Conservation (phyloP, 768 basidiomycete genomes). For the Boletus vermiculosoides region DNA sequence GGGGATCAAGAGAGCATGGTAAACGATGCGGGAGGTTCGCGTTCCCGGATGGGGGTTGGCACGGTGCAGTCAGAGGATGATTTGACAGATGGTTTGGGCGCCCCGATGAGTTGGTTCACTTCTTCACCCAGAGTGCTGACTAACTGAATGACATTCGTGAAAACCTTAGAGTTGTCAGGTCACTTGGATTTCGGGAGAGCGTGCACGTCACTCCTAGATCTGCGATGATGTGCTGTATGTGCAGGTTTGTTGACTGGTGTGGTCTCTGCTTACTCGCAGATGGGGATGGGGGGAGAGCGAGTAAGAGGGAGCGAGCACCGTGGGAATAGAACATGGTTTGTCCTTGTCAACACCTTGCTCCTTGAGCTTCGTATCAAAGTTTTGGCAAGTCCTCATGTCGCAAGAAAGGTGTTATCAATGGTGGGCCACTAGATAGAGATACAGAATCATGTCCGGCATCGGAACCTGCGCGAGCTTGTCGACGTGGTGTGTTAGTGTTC, state of each 20-base stretch:
- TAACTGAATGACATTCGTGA: slow-evolving; percentile 25
- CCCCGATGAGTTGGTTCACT: slow-evolving; percentile 6
- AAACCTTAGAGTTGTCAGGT: too few species aligned
- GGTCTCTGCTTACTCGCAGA: slow-evolving; percentile 5
- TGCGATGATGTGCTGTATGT: slow-evolving; percentile 11
- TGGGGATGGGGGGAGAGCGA: slow-evolving; percentile 8
- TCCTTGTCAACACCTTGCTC: slow-evolving; percentile 6
- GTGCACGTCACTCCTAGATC: slow-evolving; percentile 14
- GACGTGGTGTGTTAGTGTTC: too few species aligned
- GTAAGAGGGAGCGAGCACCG: background rate
- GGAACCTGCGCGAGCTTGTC: too few species aligned
- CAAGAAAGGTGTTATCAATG: slow-evolving; percentile 28
- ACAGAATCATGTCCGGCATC: slow-evolving; percentile 11
- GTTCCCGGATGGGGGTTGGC: slow-evolving; percentile 55
- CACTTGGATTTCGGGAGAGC: background rate
- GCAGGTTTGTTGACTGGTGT: background rate
- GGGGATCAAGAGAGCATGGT: slow-evolving; percentile 59
- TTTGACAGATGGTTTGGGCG: background rate
- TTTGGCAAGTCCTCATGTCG: slow-evolving; percentile 26
- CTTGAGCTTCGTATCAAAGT: slow-evolving; percentile 13
- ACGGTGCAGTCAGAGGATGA: slow-evolving; percentile 26
- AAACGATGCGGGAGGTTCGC: slow-evolving; percentile 54
- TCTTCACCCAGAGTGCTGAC: slow-evolving; percentile 4
- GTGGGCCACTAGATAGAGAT: slow-evolving; percentile 23
- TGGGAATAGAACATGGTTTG: too few species aligned